Evolutionary conservation across 805 yeast genomes (phyloP), one percentile per base, ranked within the genome.

Genomic region (Candida sithepensis): DNA sequence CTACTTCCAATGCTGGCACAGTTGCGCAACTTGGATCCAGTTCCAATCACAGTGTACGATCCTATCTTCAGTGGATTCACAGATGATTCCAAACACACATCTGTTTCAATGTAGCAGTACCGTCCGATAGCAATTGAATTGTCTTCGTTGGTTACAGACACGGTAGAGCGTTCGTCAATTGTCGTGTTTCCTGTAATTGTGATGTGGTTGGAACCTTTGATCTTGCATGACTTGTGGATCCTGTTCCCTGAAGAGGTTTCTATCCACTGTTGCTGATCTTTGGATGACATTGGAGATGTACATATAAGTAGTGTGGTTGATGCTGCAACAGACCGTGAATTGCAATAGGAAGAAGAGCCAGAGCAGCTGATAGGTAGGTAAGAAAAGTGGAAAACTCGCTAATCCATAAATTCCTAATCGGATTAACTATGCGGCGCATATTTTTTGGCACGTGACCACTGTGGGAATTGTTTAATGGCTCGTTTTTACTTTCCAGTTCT

Each of bases 221-320:
- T 70, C n/a, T 47, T 39, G 2, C 83, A 77, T 2, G 57, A 49
- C 44, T 64, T 66, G 40, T 79, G 72, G 28, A 81, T 74, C 34
- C 79, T 63, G 55, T 76, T 79, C 1, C 82, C 81, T 2, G 76
- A 68, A 3, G 69, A 56, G 0, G 85, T 79, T 49, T 78, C 81
- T 3, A 75, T 64, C 77, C 77, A 76, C 12, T 51, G 28, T 2
- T n/a, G n/a, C n/a, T 32, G 20, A 5, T 41, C 43, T 10, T 41
- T 20, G 36, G 14, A 5, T 12, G 36, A 13, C 36, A 32, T n/a
- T 32, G 36, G 14, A 32, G 14, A 5, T n/a, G 6, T 12, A 13
- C n/a, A n/a, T n/a, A n/a, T n/a, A n/a, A n/a, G n/a, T n/a, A n/a
- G n/a, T n/a, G n/a, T n/a, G n/a, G n/a, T n/a, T n/a, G n/a, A n/a